Evolutionary conservation across 495 filamentous ascomycete genomes (phyloP).

Genomic region (Immersiella caudata): DNA sequence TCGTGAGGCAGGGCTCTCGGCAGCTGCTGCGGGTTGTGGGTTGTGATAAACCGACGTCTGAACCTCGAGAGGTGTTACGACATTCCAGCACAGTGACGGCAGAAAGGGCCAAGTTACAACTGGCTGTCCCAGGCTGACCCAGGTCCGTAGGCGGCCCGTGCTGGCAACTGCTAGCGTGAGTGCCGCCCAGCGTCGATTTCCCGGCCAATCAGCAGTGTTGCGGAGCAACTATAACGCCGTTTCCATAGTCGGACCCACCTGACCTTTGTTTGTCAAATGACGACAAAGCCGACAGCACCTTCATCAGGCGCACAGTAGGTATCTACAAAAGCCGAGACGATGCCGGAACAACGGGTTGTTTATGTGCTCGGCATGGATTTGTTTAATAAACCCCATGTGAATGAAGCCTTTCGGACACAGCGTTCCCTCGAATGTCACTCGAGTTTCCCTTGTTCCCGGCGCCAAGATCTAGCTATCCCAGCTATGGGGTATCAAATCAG

Average conservation of each 20-base stretch:
- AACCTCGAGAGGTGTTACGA: constrained; percentile 29
- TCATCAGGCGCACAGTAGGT: background rate
- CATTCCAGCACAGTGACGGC: constrained; percentile 34
- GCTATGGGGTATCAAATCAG: too few species aligned
- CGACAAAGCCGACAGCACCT: background rate
- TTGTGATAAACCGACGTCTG: background rate
- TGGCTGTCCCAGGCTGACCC: constrained; percentile 14
- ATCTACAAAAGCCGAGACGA: too few species aligned
- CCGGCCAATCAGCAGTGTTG: constrained; percentile 1
- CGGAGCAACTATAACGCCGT: constrained; percentile 1
- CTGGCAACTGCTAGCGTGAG: constrained; percentile 19
- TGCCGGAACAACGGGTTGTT: too few species aligned
- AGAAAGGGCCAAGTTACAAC: constrained; percentile 31
- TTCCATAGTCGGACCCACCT: background rate
- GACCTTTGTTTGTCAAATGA: background rate
- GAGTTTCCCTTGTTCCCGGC: too few species aligned
- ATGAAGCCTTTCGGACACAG: too few species aligned
- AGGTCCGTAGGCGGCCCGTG: constrained; percentile 30
- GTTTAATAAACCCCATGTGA: too few species aligned
- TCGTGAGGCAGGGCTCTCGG: background rate
- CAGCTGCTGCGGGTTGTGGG: background rate
- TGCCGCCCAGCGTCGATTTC: background rate
- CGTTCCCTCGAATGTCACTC: too few species aligned
- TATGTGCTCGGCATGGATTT: too few species aligned
- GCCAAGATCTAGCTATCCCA: too few species aligned